Percentiles rank a stretch among this genome's conserved stretches.
Conservation (phyloP, 352 stramenopile species). For the Elongisporangium prolatum region DNA sequence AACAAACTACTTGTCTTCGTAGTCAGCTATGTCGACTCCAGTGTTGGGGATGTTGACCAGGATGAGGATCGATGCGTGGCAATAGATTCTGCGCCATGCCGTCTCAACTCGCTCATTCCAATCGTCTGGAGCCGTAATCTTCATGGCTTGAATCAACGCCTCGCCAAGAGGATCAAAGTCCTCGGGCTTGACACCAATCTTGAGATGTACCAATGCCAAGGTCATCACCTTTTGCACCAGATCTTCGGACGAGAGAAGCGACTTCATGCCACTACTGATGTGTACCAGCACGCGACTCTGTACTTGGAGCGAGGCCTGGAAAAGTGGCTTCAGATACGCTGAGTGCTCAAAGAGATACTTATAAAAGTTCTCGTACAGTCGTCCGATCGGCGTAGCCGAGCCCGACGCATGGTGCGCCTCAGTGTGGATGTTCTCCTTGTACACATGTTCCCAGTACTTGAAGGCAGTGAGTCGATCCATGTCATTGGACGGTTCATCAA, state of each 20-base stretch:
- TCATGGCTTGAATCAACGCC: slow-evolving; percentile 58
- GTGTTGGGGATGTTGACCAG: slow-evolving; percentile 59
- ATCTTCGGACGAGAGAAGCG: slow-evolving; percentile 44
- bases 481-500: slow-evolving; percentile 42
- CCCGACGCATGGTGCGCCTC: slow-evolving; percentile 35
- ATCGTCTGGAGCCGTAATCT: slow-evolving; percentile 32
- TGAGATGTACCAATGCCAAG: slow-evolving; percentile 52
- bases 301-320: slow-evolving; percentile 53
- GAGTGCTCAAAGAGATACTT: slow-evolving; percentile 57
- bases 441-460: slow-evolving; percentile 56
- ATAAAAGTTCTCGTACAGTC: slow-evolving; percentile 66
- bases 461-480: slow-evolving; percentile 49
- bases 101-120: slow-evolving; percentile 46
- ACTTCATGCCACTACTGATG: slow-evolving; percentile 63
- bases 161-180: slow-evolving; percentile 61
- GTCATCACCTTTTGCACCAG: slow-evolving; percentile 57
- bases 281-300: slow-evolving; percentile 58
- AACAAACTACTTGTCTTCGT: slow-evolving; percentile 14
- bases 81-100: slow-evolving; percentile 57
- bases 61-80: slow-evolving; percentile 53
- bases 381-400: slow-evolving; percentile 39
- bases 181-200: slow-evolving; percentile 59
- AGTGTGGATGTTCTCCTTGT: slow-evolving; percentile 66
- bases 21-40: slow-evolving; percentile 38
- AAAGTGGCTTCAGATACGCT: slow-evolving; percentile 55